phyloP scores from a whole-genome alignment of 2,329 filamentous ascomycete species.

The Proliferodiscus dingleyae region DNA sequence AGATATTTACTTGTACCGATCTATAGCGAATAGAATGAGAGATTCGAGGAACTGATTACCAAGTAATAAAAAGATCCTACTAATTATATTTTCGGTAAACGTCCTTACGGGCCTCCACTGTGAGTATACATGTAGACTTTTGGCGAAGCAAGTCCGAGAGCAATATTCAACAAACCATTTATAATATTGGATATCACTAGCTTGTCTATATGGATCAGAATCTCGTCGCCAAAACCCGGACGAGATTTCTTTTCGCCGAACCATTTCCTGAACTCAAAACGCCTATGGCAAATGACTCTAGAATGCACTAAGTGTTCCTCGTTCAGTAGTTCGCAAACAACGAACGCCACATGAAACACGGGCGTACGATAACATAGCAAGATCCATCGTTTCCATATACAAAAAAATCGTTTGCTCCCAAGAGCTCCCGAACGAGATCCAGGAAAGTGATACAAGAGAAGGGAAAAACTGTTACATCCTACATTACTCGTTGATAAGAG shows the following conservation, averaged over 20 bases:
- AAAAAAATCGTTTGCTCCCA: slow-evolving; percentile 19
- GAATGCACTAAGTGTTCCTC: slow-evolving; percentile 24
- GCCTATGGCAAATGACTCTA: slow-evolving; percentile 22
- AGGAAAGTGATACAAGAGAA: slow-evolving; percentile 31
- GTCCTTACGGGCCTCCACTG: too few species aligned
- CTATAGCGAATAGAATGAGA: too few species aligned
- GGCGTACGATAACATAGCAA: slow-evolving; percentile 24
- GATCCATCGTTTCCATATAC: slow-evolving; percentile 25
- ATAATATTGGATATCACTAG: too few species aligned
- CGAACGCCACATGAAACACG: slow-evolving; percentile 19
- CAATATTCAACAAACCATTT: too few species aligned
- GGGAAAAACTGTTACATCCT: slow-evolving; percentile 19
- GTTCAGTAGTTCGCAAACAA: slow-evolving; percentile 18
- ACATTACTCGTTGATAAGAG: slow-evolving; percentile 1
- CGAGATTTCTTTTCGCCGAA: slow-evolving; percentile 14
- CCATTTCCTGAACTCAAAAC: slow-evolving; percentile 23
- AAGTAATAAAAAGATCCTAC: too few species aligned
- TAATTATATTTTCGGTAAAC: too few species aligned
- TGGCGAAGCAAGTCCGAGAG: too few species aligned
- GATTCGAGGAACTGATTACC: too few species aligned
- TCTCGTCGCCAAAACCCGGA: too few species aligned
- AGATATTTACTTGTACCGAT: too few species aligned
- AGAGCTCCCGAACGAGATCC: slow-evolving; percentile 19
- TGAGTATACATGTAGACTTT: too few species aligned
- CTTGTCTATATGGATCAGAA: too few species aligned